A percentile compares a stretch with the other conserved stretches of the same genome.
Evolutionary conservation across 1,284 basidiomycete genomes (phyloP).

Genomic region (Coniophora puteana): DNA sequence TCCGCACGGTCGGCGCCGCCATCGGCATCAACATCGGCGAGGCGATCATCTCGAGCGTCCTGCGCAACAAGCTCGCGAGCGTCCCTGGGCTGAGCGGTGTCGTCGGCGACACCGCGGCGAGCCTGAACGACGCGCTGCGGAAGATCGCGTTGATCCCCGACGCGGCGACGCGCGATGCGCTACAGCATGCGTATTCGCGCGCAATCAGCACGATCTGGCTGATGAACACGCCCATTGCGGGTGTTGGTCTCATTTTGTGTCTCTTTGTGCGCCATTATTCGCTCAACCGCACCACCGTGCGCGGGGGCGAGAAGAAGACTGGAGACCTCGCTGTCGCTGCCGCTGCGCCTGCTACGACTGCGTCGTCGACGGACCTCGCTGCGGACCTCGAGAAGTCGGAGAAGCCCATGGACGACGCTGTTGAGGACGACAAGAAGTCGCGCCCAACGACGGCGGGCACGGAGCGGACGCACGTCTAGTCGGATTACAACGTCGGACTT

Average conservation of each 20-base stretch:
- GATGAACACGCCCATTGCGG: constrained; percentile 59
- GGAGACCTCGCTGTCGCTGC: too few species aligned
- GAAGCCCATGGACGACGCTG: too few species aligned
- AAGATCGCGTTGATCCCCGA: constrained; percentile 53
- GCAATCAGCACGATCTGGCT: constrained; percentile 74
- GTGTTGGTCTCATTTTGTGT: constrained; percentile 50
- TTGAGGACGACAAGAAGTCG: too few species aligned
- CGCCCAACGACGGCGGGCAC: too few species aligned
- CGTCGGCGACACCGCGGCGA: constrained; percentile 44
- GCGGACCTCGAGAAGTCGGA: too few species aligned
- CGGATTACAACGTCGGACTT: too few species aligned
- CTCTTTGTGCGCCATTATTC: constrained; percentile 61
- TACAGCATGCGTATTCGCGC: constrained; percentile 69
- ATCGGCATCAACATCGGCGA: constrained; percentile 35
- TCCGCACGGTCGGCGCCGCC: constrained; percentile 33
- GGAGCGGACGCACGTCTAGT: too few species aligned
- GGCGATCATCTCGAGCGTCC: constrained; percentile 24
- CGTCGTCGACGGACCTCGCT: too few species aligned
- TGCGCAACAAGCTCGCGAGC: constrained; percentile 45
- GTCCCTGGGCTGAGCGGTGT: constrained; percentile 44
- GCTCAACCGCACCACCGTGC: constrained; percentile 49
- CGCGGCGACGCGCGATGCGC: constrained; percentile 35
- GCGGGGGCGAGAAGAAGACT: constrained; percentile 28
- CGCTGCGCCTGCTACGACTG: too few species aligned
- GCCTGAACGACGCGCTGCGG: constrained; percentile 53